These are phyloP conservation scores for Globisporangium abappressorium DNA, from an alignment of 352 stramenopile species.

Conservation along the genomic window DNA sequence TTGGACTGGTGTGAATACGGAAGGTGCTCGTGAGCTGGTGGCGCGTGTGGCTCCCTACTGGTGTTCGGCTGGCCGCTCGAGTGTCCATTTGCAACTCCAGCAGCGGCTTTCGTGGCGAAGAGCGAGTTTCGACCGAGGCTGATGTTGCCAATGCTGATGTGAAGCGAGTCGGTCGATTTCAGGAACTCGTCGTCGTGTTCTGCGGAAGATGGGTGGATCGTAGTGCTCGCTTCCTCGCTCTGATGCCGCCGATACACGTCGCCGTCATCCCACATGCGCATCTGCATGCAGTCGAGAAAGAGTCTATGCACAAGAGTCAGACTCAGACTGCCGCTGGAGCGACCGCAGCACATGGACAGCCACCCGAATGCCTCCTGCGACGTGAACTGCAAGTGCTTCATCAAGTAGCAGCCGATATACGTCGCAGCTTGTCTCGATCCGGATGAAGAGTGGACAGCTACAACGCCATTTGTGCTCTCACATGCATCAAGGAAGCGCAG, in stretches of 20 bases:
- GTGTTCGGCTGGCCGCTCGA: background rate
- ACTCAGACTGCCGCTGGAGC: conserved; percentile 73
- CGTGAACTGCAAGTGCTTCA: conserved; percentile 97
- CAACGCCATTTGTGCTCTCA: conserved; percentile 61
- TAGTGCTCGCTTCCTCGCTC: conserved; percentile 18
- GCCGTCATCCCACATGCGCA: conserved; percentile 62
- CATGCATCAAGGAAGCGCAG: conserved; percentile 85
- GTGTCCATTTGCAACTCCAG: conserved; percentile 19
- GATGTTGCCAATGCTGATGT: conserved; percentile 71
- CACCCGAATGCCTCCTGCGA: conserved; percentile 94
- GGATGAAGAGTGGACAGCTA: conserved; percentile 60
- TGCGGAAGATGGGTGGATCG: background rate
- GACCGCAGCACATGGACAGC: conserved; percentile 90
- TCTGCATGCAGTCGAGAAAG: conserved; percentile 89
- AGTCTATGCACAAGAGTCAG: conserved; percentile 86
- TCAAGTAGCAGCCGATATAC: conserved; percentile 96
- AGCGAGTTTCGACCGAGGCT: conserved; percentile 50
- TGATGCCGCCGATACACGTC: conserved; percentile 31
- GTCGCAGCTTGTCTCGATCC: conserved; percentile 90
- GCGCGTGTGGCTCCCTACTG: conserved; percentile 5
- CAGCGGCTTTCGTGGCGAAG: conserved; percentile 35
- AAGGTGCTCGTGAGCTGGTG: background rate
- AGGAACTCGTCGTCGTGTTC: background rate
- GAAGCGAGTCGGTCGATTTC: conserved; percentile 5
- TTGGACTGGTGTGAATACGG: background rate